Evolutionary conservation across 106 monocot genomes (phyloP).

Genomic region (Dendrobium chrysotoxum): DNA sequence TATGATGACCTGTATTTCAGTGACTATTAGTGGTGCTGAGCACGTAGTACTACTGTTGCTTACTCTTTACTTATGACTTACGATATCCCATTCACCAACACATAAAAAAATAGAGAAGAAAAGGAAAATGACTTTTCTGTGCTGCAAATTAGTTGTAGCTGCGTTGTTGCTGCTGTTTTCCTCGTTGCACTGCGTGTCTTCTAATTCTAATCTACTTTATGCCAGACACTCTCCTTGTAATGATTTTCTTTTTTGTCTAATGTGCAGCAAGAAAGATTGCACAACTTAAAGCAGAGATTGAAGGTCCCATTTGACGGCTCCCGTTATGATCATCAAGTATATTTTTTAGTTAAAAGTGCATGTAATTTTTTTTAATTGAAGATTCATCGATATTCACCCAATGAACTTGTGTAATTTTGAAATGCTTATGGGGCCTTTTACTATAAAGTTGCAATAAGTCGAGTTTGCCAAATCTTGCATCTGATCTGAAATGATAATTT

Average conservation of each 20-base stretch:
- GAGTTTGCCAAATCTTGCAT: background rate
- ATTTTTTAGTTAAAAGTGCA: background rate
- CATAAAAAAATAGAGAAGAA: background rate
- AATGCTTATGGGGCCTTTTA: too few species aligned
- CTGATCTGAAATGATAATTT: background rate
- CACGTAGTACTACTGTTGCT: too few species aligned
- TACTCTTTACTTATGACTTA: too few species aligned
- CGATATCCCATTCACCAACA: background rate
- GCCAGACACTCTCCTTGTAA: background rate
- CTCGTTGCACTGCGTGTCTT: background rate
- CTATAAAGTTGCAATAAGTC: background rate
- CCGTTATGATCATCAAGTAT: slow-evolving; percentile 70
- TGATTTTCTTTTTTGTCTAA: slow-evolving; percentile 3
- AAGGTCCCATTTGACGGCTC: slow-evolving; percentile 62
- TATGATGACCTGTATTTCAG: too few species aligned
- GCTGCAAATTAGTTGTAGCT: background rate
- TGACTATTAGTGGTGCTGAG: too few species aligned
- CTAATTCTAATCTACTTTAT: background rate
- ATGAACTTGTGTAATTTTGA: too few species aligned
- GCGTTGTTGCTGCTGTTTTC: background rate
- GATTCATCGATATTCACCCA: background rate
- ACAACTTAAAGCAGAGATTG: slow-evolving; percentile 53
- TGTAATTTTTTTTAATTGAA: background rate
- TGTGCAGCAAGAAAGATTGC: slow-evolving; percentile 70
- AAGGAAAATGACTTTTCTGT: background rate